These are phyloP conservation scores for Apiotrichum brassicae DNA, from an alignment of 1,284 basidiomycete genomes.

Conservation along the genomic window DNA sequence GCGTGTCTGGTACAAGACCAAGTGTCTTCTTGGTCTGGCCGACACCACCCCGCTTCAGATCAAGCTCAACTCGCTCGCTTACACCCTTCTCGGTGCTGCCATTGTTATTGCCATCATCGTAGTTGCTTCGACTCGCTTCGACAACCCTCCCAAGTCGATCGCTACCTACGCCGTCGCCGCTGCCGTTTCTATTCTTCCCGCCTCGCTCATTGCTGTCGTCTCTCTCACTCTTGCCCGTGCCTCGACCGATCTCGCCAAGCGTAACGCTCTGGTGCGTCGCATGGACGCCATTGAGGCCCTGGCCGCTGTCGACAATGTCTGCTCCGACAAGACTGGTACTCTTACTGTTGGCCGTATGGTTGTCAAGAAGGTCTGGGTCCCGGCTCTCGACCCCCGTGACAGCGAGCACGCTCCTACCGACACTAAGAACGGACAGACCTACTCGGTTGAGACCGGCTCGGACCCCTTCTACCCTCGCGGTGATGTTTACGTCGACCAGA, in stretches of 20 bases:
- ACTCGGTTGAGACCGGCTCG: constrained; percentile 44
- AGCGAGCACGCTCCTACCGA: constrained; percentile 22
- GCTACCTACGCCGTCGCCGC: constrained; percentile 51
- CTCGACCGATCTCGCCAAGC: constrained; percentile 46
- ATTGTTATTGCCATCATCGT: constrained; percentile 57
- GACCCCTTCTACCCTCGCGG: constrained; percentile 50
- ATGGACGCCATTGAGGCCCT: constrained; percentile 56
- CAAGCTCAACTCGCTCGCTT: constrained; percentile 58
- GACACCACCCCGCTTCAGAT: constrained; percentile 58
- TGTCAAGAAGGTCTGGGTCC: constrained; percentile 57
- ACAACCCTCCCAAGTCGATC: constrained; percentile 46
- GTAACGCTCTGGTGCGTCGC: constrained; percentile 51
- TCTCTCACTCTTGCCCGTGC: constrained; percentile 47
- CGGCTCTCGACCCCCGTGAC: constrained; percentile 30
- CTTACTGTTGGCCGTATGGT: constrained; percentile 56
- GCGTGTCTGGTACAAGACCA: constrained; percentile 41
- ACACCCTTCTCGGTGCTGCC: constrained; percentile 55
- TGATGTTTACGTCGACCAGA: constrained; percentile 26
- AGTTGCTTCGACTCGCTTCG: constrained; percentile 54
- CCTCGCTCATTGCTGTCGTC: constrained; percentile 49
- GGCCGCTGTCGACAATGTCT: constrained; percentile 58
- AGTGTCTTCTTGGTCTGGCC: constrained; percentile 48
- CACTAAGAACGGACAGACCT: constrained; percentile 40
- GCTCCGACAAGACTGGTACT: constrained; percentile 62
- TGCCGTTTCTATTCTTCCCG: constrained; percentile 54